Percentiles rank a stretch among this genome's conserved stretches.
These are phyloP conservation scores for Yamadazyma oceani DNA, from an alignment of 1,139 yeast genomes.

Conservation along the genomic window DNA sequence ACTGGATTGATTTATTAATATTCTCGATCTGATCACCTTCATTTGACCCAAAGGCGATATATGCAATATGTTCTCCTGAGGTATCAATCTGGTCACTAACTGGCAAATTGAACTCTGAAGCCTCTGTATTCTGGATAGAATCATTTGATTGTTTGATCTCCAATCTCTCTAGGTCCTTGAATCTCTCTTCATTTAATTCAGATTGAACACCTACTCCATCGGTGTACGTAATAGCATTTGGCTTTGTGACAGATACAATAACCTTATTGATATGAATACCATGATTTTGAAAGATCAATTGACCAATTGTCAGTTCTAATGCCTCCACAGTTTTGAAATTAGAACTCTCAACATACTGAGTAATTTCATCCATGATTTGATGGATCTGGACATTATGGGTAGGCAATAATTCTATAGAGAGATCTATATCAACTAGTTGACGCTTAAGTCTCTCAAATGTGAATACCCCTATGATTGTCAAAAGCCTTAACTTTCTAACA, in stretches of 20 bases:
- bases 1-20: slow-evolving; percentile 56
- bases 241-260: slow-evolving; percentile 71
- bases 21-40: slow-evolving; percentile 69
- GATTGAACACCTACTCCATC: slow-evolving; percentile 89
- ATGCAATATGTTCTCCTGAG: slow-evolving; percentile 51
- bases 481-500: slow-evolving; percentile 55
- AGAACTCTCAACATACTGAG: slow-evolving; percentile 65
- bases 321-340: slow-evolving; percentile 94
- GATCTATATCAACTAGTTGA: slow-evolving; percentile 70
- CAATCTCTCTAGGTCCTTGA: slow-evolving; percentile 24
- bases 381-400: slow-evolving; percentile 33
- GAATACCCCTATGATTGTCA: slow-evolving; percentile 87
- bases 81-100: slow-evolving; percentile 21
- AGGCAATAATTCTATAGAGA: slow-evolving; percentile 44
- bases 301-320: slow-evolving; percentile 72
- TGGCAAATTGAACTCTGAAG: slow-evolving; percentile 45
- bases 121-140: no score
- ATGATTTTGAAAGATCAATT: slow-evolving; percentile 48
- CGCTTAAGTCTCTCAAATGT: slow-evolving; percentile 80
- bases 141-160: slow-evolving; percentile 4
- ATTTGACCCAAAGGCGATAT: slow-evolving; percentile 88
- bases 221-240: slow-evolving; percentile 84
- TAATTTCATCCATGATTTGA: slow-evolving; percentile 45
- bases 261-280: slow-evolving; percentile 37
- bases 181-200: slow-evolving; percentile 43